phyloP scores from a whole-genome alignment of 2,329 filamentous ascomycete species.

The Sporothrix euskadiensis region DNA sequence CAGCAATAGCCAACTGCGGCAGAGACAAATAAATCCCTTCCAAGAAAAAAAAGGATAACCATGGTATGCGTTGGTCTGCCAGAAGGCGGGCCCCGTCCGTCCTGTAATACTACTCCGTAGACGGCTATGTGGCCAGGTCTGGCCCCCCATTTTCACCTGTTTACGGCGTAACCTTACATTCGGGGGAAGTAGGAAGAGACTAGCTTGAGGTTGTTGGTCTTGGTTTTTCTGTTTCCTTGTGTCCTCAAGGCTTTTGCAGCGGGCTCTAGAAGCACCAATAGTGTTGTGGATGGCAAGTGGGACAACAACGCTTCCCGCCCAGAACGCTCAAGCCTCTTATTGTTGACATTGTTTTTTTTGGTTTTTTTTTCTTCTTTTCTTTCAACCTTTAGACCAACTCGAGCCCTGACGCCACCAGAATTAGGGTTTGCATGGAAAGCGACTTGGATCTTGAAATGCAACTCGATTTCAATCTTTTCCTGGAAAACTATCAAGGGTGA shows the following conservation, averaged over 20 bases:
- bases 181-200: conserved; percentile 19
- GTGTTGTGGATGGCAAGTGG: neutral
- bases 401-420: neutral
- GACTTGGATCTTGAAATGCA: neutral
- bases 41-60: neutral
- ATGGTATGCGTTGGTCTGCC: neutral
- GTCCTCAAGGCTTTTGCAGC: neutral
- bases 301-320: neutral
- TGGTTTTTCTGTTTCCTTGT: neutral
- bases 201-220: neutral
- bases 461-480: neutral
- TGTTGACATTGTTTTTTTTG: conserved; percentile 5
- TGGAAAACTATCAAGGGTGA: neutral
- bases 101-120: neutral
- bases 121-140: neutral
- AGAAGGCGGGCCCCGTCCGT: neutral
- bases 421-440: neutral
- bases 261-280: neutral
- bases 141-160: neutral
- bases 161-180: conserved; percentile 22
- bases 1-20: conserved; percentile 14
- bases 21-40: neutral
- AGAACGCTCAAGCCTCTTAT: neutral
- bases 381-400: neutral
- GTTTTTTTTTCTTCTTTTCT: neutral